Conservation (phyloP, 768 basidiomycete genomes). For the Tricholomella constricta region DNA sequence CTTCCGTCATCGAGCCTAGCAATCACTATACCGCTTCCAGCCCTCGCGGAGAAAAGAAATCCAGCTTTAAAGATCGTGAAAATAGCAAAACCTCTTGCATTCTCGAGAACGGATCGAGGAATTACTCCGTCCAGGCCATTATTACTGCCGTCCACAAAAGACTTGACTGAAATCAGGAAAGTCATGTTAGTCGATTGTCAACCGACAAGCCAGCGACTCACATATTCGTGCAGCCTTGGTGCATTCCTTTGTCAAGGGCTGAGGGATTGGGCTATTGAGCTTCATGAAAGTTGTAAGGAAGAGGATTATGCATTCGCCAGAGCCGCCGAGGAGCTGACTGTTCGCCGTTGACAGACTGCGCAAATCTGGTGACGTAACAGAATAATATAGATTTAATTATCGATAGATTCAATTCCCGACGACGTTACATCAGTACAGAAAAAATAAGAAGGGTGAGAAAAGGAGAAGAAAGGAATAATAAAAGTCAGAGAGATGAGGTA, state of each 20-base stretch:
- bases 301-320: background rate
- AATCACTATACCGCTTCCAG: constrained; percentile 87
- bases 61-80: constrained; percentile 86
- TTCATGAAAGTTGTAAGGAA: constrained; percentile 36
- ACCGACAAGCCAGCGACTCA: constrained; percentile 35
- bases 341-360: too few species aligned
- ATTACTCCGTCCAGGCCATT: constrained; percentile 82
- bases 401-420: too few species aligned
- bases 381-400: too few species aligned
- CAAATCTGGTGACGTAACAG: too few species aligned
- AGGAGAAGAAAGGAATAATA: too few species aligned
- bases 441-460: too few species aligned
- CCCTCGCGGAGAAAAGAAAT: constrained; percentile 74
- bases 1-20: constrained; percentile 80
- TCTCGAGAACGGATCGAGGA: constrained; percentile 49
- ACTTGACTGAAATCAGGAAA: constrained; percentile 67
- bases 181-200: constrained; percentile 4
- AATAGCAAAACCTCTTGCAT: constrained; percentile 80
- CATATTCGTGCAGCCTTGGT: constrained; percentile 87
- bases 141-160: constrained; percentile 79
- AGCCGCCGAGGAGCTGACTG: background rate
- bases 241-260: constrained; percentile 79
- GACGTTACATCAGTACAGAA: too few species aligned
- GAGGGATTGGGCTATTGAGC: constrained; percentile 50
- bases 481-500: too few species aligned